Evolutionary conservation across 139 green algal genomes (phyloP), one percentile per base, ranked within the genome.

Genomic region (Dunaliella sp.): DNA sequence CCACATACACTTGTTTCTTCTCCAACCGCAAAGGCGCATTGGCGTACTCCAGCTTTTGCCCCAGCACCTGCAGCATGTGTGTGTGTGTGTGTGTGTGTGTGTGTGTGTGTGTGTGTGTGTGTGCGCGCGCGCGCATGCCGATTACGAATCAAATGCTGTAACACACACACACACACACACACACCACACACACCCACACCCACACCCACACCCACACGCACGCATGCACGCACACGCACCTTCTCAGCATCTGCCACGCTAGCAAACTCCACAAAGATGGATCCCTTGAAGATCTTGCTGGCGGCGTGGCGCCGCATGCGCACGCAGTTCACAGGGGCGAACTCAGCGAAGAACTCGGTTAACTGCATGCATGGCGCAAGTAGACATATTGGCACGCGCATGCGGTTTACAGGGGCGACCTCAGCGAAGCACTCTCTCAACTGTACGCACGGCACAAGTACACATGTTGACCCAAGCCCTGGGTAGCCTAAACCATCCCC

Each of bases 241-340:
- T 87, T 88, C n/a, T 92, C 85, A 0, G 92, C 91, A 32, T 91
- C 88, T 84, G 95, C 94, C 36, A 80, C 35, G 75, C 28, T 86
- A 1, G 25, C 84, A 89, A 97, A 95, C 92, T 93, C 96, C 22
- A 97, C 90, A 88, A 98, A 98, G 2, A 96, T 89, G 2, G 83
- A 89, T 57, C 96, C 96, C 83, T 93, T 95, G 91, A 98, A 98
- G 72, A 94, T 91, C 88, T 97, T 98, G 90, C 65, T 88, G 3
- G 80, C 93, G 25, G 90, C 1, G 88, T 97, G 94, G 81, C 95
- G 93, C 2, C 96, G 92, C 92, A 98, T 88, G 83, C 94, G 92
- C 81, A 98, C 92, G 83, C 87, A 92, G 73, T 93, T 94, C 2
- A 96, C 90, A 33, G 86, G 34, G 1, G 58, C 86, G 36, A 89